Base-by-base conservation (phyloP, 2,329 filamentous ascomycete genomes). In the Bipolaris sorokiniana region DNA sequence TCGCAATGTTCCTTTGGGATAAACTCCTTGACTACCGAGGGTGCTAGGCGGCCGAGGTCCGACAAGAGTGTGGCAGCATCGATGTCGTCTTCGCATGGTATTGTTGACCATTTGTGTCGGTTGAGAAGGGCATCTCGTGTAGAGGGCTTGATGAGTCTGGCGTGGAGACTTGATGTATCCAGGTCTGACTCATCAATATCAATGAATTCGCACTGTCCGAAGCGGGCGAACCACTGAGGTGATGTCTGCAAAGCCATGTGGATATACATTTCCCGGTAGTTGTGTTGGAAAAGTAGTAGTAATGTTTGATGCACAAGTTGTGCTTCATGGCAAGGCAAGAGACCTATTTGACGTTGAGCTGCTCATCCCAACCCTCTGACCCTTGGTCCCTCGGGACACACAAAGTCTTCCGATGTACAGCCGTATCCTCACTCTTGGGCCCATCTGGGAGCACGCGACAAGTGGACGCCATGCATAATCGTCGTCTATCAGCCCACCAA, bases 11-110 rank as follows among this genome's bases (percentile, higher is more conserved):
- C 36, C 46, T 71, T 75, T 20, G 68, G 62, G 7, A 70, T 26
- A 38, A 76, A 73, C 46, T 68, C 63, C 31, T 75, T 74, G 16
- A 70, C 69, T 11, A 73, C 66, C 4, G 67, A 64, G 7, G 73
- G 71, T 0, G 70, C 69, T 15, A 75, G 52, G 3, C 60, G 67
- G 16, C 51, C 42, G 46, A 76, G 67, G 42, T 71, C 64, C 16
- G 59, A 53, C 15, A 76, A 55, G 9, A 76, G 64, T 5, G 63
- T 64, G 16, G 58, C 48, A 7, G 67, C 66, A 31, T 70, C 63
- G 47, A 67, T 62, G 28, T 50, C 54, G 13, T 61, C 54, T 31
- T 54, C 51, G 13, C 50, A 49, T 1, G 47, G 20, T 20, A 54
- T 52, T 5, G 38, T 34, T 26, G 48, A 18, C 51, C 58, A 53